A percentile compares a stretch with the other conserved stretches of the same genome.
These are phyloP conservation scores for Thraustochytrium striatum DNA, from an alignment of 352 stramenopile genomes.

Conservation along the genomic window DNA sequence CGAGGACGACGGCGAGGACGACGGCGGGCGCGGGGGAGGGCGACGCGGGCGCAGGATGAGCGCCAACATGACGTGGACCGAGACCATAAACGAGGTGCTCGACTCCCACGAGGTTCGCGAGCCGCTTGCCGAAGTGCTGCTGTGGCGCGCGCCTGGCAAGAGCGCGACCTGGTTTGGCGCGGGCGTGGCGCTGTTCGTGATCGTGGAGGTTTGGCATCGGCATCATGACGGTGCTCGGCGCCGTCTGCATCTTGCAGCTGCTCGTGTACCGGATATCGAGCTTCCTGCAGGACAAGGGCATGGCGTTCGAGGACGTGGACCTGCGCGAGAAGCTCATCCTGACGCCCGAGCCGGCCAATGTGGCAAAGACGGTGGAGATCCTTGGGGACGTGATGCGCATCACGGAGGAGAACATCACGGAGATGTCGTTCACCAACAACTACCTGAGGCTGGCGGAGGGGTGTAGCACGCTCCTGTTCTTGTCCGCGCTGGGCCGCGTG, in stretches of 20 bases:
- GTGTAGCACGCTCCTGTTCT: constrained; percentile 7
- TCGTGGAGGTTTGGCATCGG: constrained; percentile 33
- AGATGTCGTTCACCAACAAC: constrained; percentile 24
- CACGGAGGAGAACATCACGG: constrained; percentile 34
- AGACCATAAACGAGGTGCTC: constrained; percentile 24
- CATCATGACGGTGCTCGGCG: constrained; percentile 33
- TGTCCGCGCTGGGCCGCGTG: constrained; percentile 18
- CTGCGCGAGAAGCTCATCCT: constrained; percentile 27
- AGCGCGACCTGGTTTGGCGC: not conserved
- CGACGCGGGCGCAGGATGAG: not conserved
- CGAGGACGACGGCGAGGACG: too few relatives aligned
- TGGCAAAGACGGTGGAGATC: constrained; percentile 30
- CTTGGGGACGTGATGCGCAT: constrained; percentile 32
- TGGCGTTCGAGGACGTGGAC: constrained; percentile 44
- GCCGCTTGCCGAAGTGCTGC: constrained; percentile 4
- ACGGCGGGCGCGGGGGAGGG: not conserved
- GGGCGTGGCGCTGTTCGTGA: constrained; percentile 18
- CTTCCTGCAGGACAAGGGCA: constrained; percentile 32
- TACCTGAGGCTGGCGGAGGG: constrained; percentile 21
- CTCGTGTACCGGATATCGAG: constrained; percentile 38
- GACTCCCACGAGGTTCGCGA: constrained; percentile 29
- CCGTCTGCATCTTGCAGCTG: constrained; percentile 17
- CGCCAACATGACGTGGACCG: constrained; percentile 4
- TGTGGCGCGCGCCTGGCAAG: constrained; percentile 5
- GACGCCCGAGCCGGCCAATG: constrained; percentile 11